Conservation (phyloP, 768 basidiomycete species). For the Termitomyces sp. region DNA sequence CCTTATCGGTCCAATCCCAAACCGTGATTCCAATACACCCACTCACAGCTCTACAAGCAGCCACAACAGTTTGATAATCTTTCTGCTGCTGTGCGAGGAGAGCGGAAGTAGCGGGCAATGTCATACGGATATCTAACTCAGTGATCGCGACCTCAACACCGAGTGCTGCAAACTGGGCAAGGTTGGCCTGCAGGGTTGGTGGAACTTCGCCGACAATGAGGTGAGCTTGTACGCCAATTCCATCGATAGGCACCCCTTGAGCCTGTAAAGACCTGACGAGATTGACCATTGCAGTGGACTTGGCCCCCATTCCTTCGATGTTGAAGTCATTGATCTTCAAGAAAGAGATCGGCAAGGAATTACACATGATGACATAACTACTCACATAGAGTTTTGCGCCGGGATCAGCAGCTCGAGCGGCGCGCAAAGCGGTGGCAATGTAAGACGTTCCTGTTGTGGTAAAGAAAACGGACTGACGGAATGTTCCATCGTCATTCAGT, state of each 20-base stretch:
- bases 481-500: constrained; percentile 44
- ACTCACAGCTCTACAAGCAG: constrained; percentile 42
- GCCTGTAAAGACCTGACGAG: constrained; percentile 43
- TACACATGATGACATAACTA: not conserved
- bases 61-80: constrained; percentile 52
- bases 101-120: constrained; percentile 42
- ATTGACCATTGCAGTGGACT: constrained; percentile 49
- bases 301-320: constrained; percentile 39
- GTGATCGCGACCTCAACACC: constrained; percentile 67
- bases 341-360: not conserved
- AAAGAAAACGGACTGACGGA: constrained; percentile 37
- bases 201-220: constrained; percentile 55
- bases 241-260: constrained; percentile 49
- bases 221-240: constrained; percentile 57
- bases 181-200: constrained; percentile 36
- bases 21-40: constrained; percentile 39
- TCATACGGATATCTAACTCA: constrained; percentile 62
- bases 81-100: constrained; percentile 47
- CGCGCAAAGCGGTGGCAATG: constrained; percentile 34
- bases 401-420: constrained; percentile 46
- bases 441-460: constrained; percentile 30
- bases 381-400: constrained; percentile 49
- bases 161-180: constrained; percentile 48
- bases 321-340: constrained; percentile 35
- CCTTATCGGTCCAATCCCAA: constrained; percentile 34